These are phyloP conservation scores for Ilex aquifolium DNA, from an alignment of 257 asterid genomes.

Conservation along the genomic window DNA sequence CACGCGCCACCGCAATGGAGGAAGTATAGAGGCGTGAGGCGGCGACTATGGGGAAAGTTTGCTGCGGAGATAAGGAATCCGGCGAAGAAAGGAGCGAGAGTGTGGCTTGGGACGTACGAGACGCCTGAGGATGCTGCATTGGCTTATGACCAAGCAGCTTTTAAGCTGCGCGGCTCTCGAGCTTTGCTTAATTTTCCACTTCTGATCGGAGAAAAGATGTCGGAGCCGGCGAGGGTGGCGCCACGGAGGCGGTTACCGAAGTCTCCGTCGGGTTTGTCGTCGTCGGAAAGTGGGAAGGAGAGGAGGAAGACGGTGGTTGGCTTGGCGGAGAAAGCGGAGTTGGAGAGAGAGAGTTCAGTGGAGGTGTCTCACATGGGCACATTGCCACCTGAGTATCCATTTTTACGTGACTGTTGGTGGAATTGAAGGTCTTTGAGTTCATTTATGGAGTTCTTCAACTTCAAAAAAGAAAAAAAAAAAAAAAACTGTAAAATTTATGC, in stretches of 20 bases:
- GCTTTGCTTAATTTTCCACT: slow-evolving; percentile 31
- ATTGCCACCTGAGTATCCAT: too few species aligned
- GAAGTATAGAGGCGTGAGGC: slow-evolving; percentile 30
- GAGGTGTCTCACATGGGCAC: background rate
- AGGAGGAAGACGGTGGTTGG: background rate
- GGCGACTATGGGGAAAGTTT: slow-evolving; percentile 39
- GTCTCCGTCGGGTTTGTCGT: background rate
- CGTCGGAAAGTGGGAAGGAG: background rate
- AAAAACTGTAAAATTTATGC: too few species aligned
- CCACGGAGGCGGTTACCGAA: background rate
- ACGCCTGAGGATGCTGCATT: slow-evolving; percentile 34
- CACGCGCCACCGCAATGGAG: slow-evolving; percentile 11
- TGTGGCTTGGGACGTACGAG: slow-evolving; percentile 38
- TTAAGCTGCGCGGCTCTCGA: slow-evolving; percentile 22
- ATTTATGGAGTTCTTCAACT: too few species aligned
- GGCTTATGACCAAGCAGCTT: slow-evolving; percentile 37
- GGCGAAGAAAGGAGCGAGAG: slow-evolving; percentile 15
- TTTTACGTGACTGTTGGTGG: too few species aligned
- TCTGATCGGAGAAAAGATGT: slow-evolving; percentile 3
- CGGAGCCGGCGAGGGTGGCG: background rate
- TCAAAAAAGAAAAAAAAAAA: too few species aligned
- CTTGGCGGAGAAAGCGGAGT: too few species aligned
- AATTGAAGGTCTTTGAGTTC: too few species aligned
- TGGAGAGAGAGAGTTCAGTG: background rate
- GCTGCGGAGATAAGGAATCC: slow-evolving; percentile 35